Evolutionary conservation across 2,329 filamentous ascomycete species (phyloP), one percentile per base, ranked within the genome.

Genomic region (Exophiala calicioides): DNA sequence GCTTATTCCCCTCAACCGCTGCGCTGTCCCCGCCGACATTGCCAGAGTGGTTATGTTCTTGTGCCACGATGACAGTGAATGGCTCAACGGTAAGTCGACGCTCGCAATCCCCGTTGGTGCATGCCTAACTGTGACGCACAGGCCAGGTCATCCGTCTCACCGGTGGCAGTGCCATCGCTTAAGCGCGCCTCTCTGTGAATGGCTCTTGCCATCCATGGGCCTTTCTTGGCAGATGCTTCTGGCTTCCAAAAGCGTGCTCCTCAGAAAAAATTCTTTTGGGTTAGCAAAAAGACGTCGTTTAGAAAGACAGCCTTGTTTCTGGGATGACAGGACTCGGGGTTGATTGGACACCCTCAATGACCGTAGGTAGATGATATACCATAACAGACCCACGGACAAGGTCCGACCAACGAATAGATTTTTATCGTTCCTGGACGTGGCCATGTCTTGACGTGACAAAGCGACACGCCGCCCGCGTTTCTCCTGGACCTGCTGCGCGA

Each of bases 1-100:
- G 50, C 72, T 78, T 53, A 81, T 78, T 64, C 80, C 80, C n/a
- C 70, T 83, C 33, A 73, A 77, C 58, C 72, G 80, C 43, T 77
- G 80, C 49, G 80, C 77, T 50, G 70, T 74, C 36, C 79, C 80
- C 3, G 69, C 74, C 38, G 80, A 84, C 56, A 76, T 83, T 58
- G 80, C 78, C 38, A 74, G 77, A 50, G 78, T 76, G 24, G 77
- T 82, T 42, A 74, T 73, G 50, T 73, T 77, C 58, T 65, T 82
- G 31, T 73, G 78, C 55, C 77, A 75, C 56, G 70, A 75, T 5
- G 80, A 81, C 59, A 77, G 77, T 46, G 79, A 82, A 65, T 84
- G 80, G 80, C 79, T 84, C 61, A 84, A 83, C 61, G 80, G 80
- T 81, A 54, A 62, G 75, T 37, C 32, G 4, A 21, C 18, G 13